Evolutionary conservation across 192 early-diverging fungal species (phyloP), one percentile per base, ranked within the genome.

Genomic region (Umbelopsis sp.): DNA sequence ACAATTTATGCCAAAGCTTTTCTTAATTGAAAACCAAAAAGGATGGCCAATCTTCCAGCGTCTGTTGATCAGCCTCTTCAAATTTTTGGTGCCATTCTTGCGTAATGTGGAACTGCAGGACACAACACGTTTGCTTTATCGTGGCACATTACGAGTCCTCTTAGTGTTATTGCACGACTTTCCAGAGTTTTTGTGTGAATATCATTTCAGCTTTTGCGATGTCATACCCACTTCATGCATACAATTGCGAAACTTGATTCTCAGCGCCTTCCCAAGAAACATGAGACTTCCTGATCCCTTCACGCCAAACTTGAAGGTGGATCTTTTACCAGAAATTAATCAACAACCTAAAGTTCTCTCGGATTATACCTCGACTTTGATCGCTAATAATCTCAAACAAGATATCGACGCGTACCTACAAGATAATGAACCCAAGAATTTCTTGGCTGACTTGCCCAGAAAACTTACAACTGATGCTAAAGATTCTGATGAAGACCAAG

Each of bases 221-320:
- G 90, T 94, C 20, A 95, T 99, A 49, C 97, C 97, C 2, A 80
- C 87, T 21, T 85, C 83, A 16, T 99, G 97, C 77, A 92, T 98
- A 62, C 97, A 99, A 78, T 83, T 99, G 26, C 89, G 96, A 34
- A 99, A 99, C 75, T 81, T 99, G 73, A 93, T 99, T 65, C 84
- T 99, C n/a, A 95, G 94, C 68, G 96, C 97, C 3, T 98, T 96
- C 82, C 96, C 97, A 22, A 85, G 93, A 41, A 90, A 91, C 65
- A 97, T 98, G 96, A 88, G 94, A 24, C 84, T 98, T 67, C 97
- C 97, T 0, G 97, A 99, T 81, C 97, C 97, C 14, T 95, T 98
- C 76, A 95, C 95, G 4, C 96, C 94, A 6, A 96, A 96, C 71
- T 84, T 99, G 70, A 94, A 96, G 77, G 94, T 99, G 5, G 95